These are phyloP conservation scores for Musa itinerans DNA, from an alignment of 176 grass and related monocot species.

Conservation along the genomic window DNA sequence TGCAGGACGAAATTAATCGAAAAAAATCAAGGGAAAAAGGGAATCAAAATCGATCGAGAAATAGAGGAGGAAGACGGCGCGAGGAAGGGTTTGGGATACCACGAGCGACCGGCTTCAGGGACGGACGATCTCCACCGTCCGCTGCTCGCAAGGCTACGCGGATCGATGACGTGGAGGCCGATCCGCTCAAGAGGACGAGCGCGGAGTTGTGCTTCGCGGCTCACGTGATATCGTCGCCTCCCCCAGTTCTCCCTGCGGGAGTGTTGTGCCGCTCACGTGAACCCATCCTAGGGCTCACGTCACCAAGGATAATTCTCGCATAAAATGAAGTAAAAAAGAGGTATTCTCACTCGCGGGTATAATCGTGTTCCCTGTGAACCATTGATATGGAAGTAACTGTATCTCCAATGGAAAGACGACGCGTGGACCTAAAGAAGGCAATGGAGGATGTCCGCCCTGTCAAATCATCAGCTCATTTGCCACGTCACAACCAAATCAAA, in stretches of 20 bases:
- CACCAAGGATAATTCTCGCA: too few species aligned
- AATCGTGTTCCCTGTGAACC: too few species aligned
- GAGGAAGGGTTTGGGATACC: not conserved
- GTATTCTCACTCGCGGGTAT: not conserved
- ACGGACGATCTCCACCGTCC: slow-evolving; percentile 6
- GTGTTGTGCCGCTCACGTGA: not conserved
- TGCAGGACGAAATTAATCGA: not conserved
- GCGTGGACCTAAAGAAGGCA: too few species aligned
- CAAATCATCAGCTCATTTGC: too few species aligned
- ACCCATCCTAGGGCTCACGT: too few species aligned
- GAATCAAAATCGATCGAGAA: not conserved
- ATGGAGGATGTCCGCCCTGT: too few species aligned
- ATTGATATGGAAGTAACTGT: too few species aligned
- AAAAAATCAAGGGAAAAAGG: not conserved
- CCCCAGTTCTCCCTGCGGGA: not conserved
- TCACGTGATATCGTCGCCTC: not conserved
- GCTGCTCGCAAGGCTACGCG: not conserved
- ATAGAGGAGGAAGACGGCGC: not conserved
- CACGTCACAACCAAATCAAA: too few species aligned
- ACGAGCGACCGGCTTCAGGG: not conserved
- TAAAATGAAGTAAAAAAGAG: not conserved
- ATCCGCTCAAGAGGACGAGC: not conserved
- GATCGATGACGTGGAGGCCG: slow-evolving; percentile 19
- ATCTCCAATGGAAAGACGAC: too few species aligned
- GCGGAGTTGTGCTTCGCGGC: not conserved